These are phyloP conservation scores for Cladosporium austrohemisphaericum DNA, from an alignment of 2,329 filamentous ascomycete species.

Conservation along the genomic window DNA sequence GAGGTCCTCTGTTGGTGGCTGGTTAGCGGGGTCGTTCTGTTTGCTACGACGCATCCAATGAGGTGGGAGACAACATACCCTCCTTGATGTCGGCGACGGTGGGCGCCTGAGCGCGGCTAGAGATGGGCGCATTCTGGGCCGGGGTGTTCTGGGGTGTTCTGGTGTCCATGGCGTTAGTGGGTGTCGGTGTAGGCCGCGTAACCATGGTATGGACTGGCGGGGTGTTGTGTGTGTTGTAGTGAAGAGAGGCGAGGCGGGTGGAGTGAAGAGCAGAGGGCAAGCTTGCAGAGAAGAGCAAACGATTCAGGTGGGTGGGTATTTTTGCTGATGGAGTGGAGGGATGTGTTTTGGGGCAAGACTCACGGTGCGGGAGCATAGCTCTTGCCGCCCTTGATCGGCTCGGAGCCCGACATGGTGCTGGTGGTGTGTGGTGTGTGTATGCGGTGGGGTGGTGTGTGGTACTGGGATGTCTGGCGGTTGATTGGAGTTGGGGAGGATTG, in stretches of 20 bases:
- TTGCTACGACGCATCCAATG: background rate
- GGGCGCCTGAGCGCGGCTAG: slow-evolving; percentile 93
- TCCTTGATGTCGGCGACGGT: slow-evolving; percentile 94
- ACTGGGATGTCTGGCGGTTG: background rate
- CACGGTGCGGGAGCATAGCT: slow-evolving; percentile 15
- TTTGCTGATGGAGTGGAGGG: background rate
- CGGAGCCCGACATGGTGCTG: slow-evolving; percentile 12
- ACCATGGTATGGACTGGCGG: slow-evolving; percentile 5
- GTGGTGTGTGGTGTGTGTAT: background rate
- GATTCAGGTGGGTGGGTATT: background rate
- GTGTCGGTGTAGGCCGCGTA: slow-evolving; percentile 7
- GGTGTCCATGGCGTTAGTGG: slow-evolving; percentile 34
- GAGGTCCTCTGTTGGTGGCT: slow-evolving; percentile 68
- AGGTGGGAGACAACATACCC: slow-evolving; percentile 59
- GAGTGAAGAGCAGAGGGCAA: background rate
- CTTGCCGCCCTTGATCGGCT: slow-evolving; percentile 15
- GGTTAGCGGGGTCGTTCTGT: slow-evolving; percentile 20
- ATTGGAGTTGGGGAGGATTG: slow-evolving; percentile 5
- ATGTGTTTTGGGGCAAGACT: too few species aligned
- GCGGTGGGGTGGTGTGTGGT: background rate
- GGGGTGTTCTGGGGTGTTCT: slow-evolving; percentile 99
- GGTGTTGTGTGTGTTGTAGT: background rate
- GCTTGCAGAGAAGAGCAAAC: background rate
- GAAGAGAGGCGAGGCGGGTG: background rate
- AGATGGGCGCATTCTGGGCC: slow-evolving; percentile 91